phyloP scores from a whole-genome alignment of 2,329 filamentous ascomycete species.

The Dothistroma pini region DNA sequence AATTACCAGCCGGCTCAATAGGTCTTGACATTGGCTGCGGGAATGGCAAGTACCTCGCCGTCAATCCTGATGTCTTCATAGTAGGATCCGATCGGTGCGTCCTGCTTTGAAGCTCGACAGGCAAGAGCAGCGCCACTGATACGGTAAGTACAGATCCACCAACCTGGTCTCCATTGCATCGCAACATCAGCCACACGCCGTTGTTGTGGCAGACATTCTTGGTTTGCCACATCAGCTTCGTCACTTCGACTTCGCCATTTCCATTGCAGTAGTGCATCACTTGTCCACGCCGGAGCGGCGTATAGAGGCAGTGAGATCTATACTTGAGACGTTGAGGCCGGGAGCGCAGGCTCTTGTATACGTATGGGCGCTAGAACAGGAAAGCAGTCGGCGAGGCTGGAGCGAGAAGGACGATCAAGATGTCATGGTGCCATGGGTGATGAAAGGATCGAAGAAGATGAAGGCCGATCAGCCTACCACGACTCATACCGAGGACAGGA shows the following conservation, averaged over 20 bases:
- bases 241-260: constrained; percentile 82
- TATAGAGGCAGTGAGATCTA: constrained; percentile 64
- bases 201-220: constrained; percentile 77
- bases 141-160: constrained; percentile 47
- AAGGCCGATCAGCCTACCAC: constrained; percentile 16
- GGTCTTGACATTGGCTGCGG: constrained; percentile 93
- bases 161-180: constrained; percentile 57
- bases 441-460: constrained; percentile 44
- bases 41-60: constrained; percentile 89
- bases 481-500: constrained; percentile 40
- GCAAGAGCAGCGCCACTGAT: constrained; percentile 12
- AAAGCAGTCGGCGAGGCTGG: constrained; percentile 82
- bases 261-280: constrained; percentile 92
- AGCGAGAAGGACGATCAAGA: constrained; percentile 80
- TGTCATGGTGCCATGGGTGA: constrained; percentile 93
- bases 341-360: constrained; percentile 72
- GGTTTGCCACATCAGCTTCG: constrained; percentile 68
- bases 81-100: constrained; percentile 78
- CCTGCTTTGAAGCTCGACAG: background rate
- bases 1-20: constrained; percentile 64
- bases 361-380: constrained; percentile 95
- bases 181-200: constrained; percentile 59
- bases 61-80: constrained; percentile 74
- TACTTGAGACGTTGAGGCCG: constrained; percentile 62
- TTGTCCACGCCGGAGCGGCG: constrained; percentile 73